These are phyloP conservation scores for Oryza meridionalis DNA, from an alignment of 176 grass and related monocot species.

Conservation along the genomic window DNA sequence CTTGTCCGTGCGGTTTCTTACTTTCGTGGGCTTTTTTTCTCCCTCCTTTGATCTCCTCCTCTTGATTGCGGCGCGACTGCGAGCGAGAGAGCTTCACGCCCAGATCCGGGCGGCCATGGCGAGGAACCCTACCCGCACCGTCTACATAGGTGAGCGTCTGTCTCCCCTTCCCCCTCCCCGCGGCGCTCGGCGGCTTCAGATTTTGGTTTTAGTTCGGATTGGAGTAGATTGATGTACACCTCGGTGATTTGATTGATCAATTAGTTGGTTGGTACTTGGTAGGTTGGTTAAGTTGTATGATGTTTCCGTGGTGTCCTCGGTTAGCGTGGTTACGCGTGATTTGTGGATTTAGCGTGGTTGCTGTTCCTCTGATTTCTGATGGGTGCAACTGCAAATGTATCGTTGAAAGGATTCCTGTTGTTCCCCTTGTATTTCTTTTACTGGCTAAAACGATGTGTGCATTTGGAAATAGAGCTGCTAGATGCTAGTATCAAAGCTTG, in stretches of 20 bases:
- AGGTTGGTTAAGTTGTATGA: neutral
- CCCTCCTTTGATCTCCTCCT: neutral
- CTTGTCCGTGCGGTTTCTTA: neutral
- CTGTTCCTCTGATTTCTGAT: neutral
- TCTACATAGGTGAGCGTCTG: slow-evolving; percentile 58
- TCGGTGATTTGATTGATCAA: neutral
- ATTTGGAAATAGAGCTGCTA: neutral
- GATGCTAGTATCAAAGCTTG: neutral
- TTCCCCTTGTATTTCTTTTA: slow-evolving; percentile 9
- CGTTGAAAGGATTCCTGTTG: neutral
- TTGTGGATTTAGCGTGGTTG: neutral
- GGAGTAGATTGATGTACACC: neutral
- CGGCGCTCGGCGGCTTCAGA: neutral
- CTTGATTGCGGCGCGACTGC: neutral
- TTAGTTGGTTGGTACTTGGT: too few relatives aligned
- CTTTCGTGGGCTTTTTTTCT: neutral
- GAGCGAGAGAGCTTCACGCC: neutral
- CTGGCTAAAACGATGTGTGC: neutral
- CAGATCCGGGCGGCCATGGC: slow-evolving; percentile 45
- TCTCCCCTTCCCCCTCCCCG: neutral
- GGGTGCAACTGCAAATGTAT: neutral
- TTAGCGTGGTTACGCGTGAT: neutral
- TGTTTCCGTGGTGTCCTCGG: neutral
- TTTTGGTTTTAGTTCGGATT: neutral
- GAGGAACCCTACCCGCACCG: slow-evolving; percentile 49